phyloP scores from a whole-genome alignment of 2,329 filamentous ascomycete genomes.

The Cytospora piceae region DNA sequence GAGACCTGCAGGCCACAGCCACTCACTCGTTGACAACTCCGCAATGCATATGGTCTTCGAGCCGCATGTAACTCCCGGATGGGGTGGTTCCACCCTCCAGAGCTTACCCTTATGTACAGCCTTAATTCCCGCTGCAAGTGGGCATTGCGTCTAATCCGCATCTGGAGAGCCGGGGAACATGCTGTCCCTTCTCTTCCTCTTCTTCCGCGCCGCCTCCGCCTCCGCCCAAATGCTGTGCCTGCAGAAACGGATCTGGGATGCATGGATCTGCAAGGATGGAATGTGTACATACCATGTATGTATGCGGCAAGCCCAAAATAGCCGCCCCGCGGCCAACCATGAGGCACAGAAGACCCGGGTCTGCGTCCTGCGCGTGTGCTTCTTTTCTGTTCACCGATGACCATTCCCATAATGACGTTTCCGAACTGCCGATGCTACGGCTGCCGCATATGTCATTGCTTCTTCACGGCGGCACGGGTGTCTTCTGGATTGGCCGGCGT shows the following conservation, averaged over 20 bases:
- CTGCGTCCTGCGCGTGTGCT: conserved; percentile 2
- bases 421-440: conserved; percentile 3
- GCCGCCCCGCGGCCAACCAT: conserved; percentile 21
- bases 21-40: conserved; percentile 14
- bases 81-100: not conserved
- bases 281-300: not conserved
- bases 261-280: not conserved
- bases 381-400: conserved; percentile 6
- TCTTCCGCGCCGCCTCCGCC: not conserved
- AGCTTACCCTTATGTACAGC: not conserved
- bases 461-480: conserved; percentile 8
- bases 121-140: not conserved
- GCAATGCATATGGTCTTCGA: conserved; percentile 5
- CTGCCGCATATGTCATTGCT: conserved; percentile 9
- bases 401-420: conserved; percentile 17
- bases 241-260: not conserved
- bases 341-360: not conserved
- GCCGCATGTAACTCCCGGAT: not conserved
- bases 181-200: not conserved
- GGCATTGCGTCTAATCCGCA: not conserved
- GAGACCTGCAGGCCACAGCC: conserved; percentile 15
- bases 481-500: conserved; percentile 15
- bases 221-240: not conserved
- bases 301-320: conserved; percentile 18
- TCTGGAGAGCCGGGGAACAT: not conserved